These are phyloP conservation scores for Sporopachydermia cereana DNA, from an alignment of 1,139 yeast species.

Conservation along the genomic window DNA sequence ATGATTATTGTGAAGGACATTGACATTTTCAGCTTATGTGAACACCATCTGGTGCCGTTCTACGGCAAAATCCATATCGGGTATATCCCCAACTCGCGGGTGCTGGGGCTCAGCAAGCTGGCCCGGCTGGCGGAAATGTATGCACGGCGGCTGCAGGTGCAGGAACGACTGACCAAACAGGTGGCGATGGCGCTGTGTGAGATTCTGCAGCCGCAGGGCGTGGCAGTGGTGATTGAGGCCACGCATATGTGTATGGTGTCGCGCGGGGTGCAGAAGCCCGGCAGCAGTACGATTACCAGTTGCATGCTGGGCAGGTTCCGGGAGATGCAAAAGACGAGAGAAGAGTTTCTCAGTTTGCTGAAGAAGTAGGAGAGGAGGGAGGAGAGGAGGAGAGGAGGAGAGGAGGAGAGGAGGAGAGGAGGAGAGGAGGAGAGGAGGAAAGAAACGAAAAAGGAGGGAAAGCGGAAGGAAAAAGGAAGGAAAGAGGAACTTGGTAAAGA, in stretches of 20 bases:
- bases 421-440: background rate
- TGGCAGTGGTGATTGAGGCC: conserved; percentile 96
- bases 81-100: conserved; percentile 88
- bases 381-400: background rate
- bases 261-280: conserved; percentile 93
- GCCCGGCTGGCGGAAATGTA: conserved; percentile 97
- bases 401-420: no score
- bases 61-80: conserved; percentile 95
- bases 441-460: no score
- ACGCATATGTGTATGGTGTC: conserved; percentile 99
- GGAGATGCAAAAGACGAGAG: conserved; percentile 87
- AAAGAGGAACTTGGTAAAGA: no score
- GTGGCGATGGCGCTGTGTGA: conserved; percentile 93
- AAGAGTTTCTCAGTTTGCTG: conserved; percentile 80
- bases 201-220: conserved; percentile 87
- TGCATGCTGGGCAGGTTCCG: conserved; percentile 96
- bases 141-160: conserved; percentile 89
- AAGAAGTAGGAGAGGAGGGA: background rate
- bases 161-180: conserved; percentile 91
- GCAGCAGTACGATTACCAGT: conserved; percentile 87
- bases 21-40: conserved; percentile 85
- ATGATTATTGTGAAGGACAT: conserved; percentile 97
- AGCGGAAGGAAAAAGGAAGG: background rate
- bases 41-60: conserved; percentile 95
- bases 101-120: conserved; percentile 85